phyloP scores from a whole-genome alignment of 257 asterid species.

The Gardenia jasminoides region DNA sequence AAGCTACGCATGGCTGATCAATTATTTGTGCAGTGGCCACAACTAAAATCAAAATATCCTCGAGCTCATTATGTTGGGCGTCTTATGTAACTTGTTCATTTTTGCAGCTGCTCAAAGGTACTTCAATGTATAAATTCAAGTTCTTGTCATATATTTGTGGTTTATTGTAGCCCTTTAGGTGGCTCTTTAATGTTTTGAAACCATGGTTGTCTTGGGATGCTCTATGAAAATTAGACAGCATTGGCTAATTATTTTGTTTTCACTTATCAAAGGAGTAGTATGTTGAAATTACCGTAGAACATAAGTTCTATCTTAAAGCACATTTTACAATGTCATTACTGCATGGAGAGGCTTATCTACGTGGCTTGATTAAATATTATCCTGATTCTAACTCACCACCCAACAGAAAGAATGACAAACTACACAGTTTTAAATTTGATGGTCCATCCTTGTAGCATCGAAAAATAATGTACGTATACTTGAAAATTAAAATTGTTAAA shows the following conservation, averaged over 20 bases:
- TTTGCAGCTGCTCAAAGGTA: background rate
- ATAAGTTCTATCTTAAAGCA: too few relatives aligned
- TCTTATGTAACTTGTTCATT: constrained; percentile 52
- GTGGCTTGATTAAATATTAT: too few relatives aligned
- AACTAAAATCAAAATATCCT: constrained; percentile 69
- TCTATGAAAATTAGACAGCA: background rate
- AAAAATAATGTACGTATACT: too few relatives aligned
- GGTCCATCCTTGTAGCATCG: too few relatives aligned
- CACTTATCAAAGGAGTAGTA: background rate
- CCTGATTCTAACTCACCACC: too few relatives aligned
- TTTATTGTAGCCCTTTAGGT: background rate
- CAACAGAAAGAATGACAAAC: too few relatives aligned
- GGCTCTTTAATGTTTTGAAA: background rate
- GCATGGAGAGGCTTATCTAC: too few relatives aligned
- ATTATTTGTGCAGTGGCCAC: constrained; percentile 93
- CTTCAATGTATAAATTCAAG: background rate
- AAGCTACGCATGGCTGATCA: constrained; percentile 80
- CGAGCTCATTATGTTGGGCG: constrained; percentile 74
- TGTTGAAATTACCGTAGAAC: background rate
- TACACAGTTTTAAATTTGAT: too few relatives aligned
- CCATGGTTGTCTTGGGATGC: background rate
- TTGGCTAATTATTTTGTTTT: too few relatives aligned
- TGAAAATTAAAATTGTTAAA: too few relatives aligned
- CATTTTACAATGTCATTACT: too few relatives aligned
- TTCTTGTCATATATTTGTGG: background rate